phyloP scores from a whole-genome alignment of 1,284 basidiomycete species.

The Marasmius oreades region DNA sequence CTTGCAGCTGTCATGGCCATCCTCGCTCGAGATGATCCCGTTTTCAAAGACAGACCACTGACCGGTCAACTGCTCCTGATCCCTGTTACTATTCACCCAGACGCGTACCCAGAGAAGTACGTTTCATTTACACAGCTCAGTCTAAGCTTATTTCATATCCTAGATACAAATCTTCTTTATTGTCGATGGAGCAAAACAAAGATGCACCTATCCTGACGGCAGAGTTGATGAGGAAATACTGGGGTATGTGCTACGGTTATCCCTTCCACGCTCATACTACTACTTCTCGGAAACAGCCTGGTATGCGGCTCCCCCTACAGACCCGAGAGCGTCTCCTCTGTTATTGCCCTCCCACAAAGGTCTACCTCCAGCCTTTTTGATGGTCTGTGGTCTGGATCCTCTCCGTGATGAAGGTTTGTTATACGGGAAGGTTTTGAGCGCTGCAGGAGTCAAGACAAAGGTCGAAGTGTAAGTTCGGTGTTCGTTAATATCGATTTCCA shows the following conservation, averaged over 20 bases:
- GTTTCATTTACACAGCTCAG: neutral
- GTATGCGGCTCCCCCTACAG: neutral
- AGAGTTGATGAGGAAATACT: neutral
- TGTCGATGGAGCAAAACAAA: slow-evolving; percentile 13
- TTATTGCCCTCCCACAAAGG: slow-evolving; percentile 8
- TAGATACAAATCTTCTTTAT: slow-evolving; percentile 10
- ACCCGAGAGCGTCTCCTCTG: slow-evolving; percentile 8
- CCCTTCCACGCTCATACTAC: neutral
- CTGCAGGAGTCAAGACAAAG: slow-evolving; percentile 7
- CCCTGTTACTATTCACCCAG: slow-evolving; percentile 6
- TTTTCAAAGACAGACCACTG: slow-evolving; percentile 7
- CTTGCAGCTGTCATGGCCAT: slow-evolving; percentile 6
- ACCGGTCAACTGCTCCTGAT: slow-evolving; percentile 14
- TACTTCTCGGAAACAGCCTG: neutral
- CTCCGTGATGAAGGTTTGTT: slow-evolving; percentile 14
- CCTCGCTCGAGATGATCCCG: slow-evolving; percentile 14
- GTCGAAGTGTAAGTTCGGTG: slow-evolving; percentile 10
- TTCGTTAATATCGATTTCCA: neutral
- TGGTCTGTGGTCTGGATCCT: slow-evolving; percentile 14
- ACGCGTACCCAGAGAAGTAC: slow-evolving; percentile 12
- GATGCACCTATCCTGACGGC: slow-evolving; percentile 6
- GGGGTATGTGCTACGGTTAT: neutral
- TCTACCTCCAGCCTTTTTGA: slow-evolving; percentile 9
- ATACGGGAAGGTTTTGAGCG: slow-evolving; percentile 11
- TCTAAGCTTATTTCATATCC: neutral